These are phyloP conservation scores for Yarrowia bubula DNA, from an alignment of 805 yeast genomes.

Conservation along the genomic window DNA sequence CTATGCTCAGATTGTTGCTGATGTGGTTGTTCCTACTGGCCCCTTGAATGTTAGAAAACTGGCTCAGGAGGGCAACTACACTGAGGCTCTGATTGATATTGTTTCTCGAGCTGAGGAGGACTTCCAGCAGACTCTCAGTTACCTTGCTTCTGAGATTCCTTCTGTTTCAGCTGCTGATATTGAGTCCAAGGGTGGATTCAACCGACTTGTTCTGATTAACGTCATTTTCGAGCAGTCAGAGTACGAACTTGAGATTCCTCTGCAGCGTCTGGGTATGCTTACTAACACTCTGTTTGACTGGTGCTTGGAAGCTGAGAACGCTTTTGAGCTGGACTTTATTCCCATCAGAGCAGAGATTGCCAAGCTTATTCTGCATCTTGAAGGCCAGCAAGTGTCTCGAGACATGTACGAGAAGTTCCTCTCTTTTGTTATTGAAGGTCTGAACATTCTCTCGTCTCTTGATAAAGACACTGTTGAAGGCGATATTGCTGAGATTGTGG, in stretches of 20 bases:
- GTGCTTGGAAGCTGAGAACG: slow-evolving; percentile 56
- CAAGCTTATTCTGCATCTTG: slow-evolving; percentile 42
- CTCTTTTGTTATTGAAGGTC: slow-evolving; percentile 5
- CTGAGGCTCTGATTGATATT: slow-evolving; percentile 7
- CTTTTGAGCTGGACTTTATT: slow-evolving; percentile 56
- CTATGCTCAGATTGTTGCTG: slow-evolving; percentile 16
- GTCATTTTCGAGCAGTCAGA: slow-evolving; percentile 4
- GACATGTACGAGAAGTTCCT: slow-evolving; percentile 19
- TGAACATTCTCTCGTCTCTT: slow-evolving; percentile 8
- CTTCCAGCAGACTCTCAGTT: slow-evolving; percentile 18
- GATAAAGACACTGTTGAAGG: slow-evolving; percentile 10
- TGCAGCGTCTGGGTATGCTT: slow-evolving; percentile 64
- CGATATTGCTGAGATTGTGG: slow-evolving; percentile 23
- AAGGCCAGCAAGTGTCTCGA: slow-evolving; percentile 3
- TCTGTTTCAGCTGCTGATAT: slow-evolving; percentile 10
- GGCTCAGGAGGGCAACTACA: not conserved
- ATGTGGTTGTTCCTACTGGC: not conserved
- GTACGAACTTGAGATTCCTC: slow-evolving; percentile 44
- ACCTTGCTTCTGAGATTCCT: slow-evolving; percentile 25
- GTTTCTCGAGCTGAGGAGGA: slow-evolving; percentile 11
- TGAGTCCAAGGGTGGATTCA: slow-evolving; percentile 11
- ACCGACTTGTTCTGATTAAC: slow-evolving; percentile 11
- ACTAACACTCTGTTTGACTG: slow-evolving; percentile 53
- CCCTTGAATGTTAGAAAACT: slow-evolving; percentile 2
- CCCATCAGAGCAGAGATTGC: slow-evolving; percentile 52